Evolutionary conservation across 2,329 filamentous ascomycete genomes (phyloP).

Genomic region (Arthrobotrys sinensis): DNA sequence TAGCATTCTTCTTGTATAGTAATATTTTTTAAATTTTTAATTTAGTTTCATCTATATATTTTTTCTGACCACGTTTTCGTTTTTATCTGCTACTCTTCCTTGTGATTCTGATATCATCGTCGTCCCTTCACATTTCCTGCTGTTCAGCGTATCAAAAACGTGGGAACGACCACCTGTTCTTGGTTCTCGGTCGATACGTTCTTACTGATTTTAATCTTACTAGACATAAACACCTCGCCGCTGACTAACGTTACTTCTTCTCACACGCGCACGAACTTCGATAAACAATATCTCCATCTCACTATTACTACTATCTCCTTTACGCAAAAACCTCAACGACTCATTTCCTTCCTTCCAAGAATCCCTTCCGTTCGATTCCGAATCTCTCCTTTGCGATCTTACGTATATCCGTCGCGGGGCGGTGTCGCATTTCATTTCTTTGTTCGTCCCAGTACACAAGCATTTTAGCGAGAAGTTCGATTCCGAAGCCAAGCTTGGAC

Average conservation of each 20-base stretch:
- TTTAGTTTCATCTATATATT: background rate
- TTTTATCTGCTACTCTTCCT: conserved; percentile 5
- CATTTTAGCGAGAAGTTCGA: conserved; percentile 20
- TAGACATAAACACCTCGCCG: background rate
- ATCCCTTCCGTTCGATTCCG: conserved; percentile 9
- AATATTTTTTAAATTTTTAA: background rate
- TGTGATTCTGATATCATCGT: conserved; percentile 2
- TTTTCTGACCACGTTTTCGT: conserved; percentile 17
- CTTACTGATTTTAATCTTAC: background rate
- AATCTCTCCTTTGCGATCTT: conserved; percentile 6
- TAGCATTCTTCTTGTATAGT: background rate
- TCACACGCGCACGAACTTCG: conserved; percentile 1
- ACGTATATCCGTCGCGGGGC: conserved; percentile 25
- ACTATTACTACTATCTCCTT: background rate
- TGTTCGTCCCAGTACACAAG: background rate
- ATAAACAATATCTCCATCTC: background rate
- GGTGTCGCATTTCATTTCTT: conserved; percentile 17
- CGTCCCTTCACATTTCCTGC: background rate
- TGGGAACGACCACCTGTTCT: background rate
- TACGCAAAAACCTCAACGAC: background rate
- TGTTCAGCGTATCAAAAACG: background rate
- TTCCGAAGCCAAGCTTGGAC: conserved; percentile 23
- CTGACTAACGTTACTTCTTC: background rate
- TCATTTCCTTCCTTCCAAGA: background rate
- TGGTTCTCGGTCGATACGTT: background rate